Conservation (phyloP, 202 grass and related monocot genomes). For the Cymbopogon flexuosus region DNA sequence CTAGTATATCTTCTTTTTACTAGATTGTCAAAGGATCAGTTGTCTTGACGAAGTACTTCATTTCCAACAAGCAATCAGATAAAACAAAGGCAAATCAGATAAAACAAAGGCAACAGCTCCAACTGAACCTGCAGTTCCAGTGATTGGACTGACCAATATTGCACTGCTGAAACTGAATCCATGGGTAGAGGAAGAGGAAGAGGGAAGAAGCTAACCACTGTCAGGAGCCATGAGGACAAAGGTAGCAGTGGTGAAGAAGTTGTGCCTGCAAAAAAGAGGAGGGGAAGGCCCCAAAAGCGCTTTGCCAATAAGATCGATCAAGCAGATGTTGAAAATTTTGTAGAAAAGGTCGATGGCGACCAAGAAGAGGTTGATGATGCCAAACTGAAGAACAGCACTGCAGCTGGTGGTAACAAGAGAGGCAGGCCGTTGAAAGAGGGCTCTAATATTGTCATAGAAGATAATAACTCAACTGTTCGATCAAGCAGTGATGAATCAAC, state of each 20-base stretch:
- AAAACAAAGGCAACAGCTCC: conserved; percentile 3
- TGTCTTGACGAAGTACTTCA: not conserved
- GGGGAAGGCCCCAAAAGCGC: conserved; percentile 62
- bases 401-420: conserved; percentile 46
- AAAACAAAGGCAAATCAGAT: conserved; percentile 3
- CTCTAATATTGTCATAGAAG: conserved; percentile 40
- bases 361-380: conserved; percentile 38
- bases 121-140: conserved; percentile 1
- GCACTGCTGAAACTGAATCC: conserved; percentile 19
- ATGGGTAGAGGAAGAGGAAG: conserved; percentile 80
- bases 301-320: conserved; percentile 47
- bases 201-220: conserved; percentile 43
- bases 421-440: conserved; percentile 44
- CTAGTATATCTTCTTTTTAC: conserved; percentile 4
- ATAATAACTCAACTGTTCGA: conserved; percentile 30
- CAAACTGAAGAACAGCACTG: conserved; percentile 31
- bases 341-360: conserved; percentile 34
- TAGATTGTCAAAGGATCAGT: conserved; percentile 1
- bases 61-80: conserved; percentile 16
- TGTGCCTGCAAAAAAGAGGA: conserved; percentile 55
- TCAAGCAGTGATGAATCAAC: conserved; percentile 55
- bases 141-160: conserved; percentile 18
- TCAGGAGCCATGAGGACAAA: conserved; percentile 58
- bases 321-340: conserved; percentile 45
- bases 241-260: conserved; percentile 56